A percentile compares a stretch with the other conserved stretches of the same genome.
Conservation (phyloP, 306 rosid species). For the Sphenostylis stenocarpa region DNA sequence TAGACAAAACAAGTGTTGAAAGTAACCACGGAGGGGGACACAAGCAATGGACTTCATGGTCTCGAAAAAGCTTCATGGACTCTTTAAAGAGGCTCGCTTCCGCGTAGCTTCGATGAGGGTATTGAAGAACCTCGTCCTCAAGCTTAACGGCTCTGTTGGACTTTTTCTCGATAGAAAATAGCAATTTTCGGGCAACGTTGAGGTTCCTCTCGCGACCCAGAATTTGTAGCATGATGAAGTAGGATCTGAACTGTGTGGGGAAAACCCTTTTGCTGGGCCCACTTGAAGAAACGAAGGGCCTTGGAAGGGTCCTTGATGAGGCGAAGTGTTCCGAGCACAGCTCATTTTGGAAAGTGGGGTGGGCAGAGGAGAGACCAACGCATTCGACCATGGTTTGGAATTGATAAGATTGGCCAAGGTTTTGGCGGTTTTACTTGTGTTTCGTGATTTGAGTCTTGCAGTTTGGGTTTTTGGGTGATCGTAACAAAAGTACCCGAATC, state of each 20-base stretch:
- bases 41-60: slow-evolving; percentile 61
- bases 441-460: slow-evolving; percentile 40
- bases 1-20: slow-evolving; percentile 57
- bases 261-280: no score
- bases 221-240: no score
- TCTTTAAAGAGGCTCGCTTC: slow-evolving; percentile 77
- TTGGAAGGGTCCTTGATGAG: no score
- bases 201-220: slow-evolving; percentile 61
- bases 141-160: slow-evolving; percentile 70
- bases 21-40: slow-evolving; percentile 64
- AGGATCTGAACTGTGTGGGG: no score
- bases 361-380: no score
- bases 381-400: no score
- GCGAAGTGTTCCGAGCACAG: no score
- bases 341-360: no score
- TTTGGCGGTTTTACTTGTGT: no score
- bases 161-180: slow-evolving; percentile 65
- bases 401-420: no score
- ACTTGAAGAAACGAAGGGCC: no score
- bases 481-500: slow-evolving; percentile 46
- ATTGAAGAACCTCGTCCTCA: slow-evolving; percentile 66
- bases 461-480: slow-evolving; percentile 19
- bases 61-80: slow-evolving; percentile 60
- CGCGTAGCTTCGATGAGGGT: slow-evolving; percentile 68
- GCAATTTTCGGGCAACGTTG: slow-evolving; percentile 68